These are phyloP conservation scores for Fraxinus latifolia DNA, from an alignment of 305 asterid genomes.

Conservation along the genomic window DNA sequence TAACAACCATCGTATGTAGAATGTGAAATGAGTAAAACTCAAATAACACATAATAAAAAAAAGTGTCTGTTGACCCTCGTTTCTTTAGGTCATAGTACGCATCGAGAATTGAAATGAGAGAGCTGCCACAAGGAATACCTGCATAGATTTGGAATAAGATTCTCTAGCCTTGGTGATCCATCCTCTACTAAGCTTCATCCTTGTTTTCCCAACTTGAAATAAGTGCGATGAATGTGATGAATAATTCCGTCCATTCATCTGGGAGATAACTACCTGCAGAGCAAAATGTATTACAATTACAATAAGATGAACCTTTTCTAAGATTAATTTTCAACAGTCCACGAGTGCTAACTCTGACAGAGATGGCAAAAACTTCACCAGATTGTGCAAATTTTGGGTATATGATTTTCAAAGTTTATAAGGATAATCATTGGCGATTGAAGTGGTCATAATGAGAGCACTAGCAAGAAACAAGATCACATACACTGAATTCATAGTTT, in stretches of 20 bases:
- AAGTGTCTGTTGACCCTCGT: background rate
- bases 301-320: background rate
- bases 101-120: background rate
- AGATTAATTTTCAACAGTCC: background rate
- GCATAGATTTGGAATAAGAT: slow-evolving; percentile 80
- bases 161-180: slow-evolving; percentile 99
- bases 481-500: slow-evolving; percentile 76
- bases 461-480: slow-evolving; percentile 25
- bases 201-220: slow-evolving; percentile 80
- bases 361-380: background rate
- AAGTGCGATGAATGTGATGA: slow-evolving; percentile 74
- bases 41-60: background rate
- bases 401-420: background rate
- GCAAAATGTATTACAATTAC: slow-evolving; percentile 13
- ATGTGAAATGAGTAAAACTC: background rate
- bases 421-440: background rate
- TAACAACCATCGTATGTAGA: background rate
- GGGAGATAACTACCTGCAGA: slow-evolving; percentile 79
- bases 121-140: slow-evolving; percentile 40
- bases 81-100: background rate
- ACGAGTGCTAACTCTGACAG: background rate
- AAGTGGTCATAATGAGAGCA: background rate
- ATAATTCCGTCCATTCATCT: slow-evolving; percentile 87
- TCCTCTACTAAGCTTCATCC: slow-evolving; percentile 85
- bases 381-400: background rate